These are phyloP conservation scores for Russula dissimulans DNA, from an alignment of 768 basidiomycete species.

Conservation along the genomic window DNA sequence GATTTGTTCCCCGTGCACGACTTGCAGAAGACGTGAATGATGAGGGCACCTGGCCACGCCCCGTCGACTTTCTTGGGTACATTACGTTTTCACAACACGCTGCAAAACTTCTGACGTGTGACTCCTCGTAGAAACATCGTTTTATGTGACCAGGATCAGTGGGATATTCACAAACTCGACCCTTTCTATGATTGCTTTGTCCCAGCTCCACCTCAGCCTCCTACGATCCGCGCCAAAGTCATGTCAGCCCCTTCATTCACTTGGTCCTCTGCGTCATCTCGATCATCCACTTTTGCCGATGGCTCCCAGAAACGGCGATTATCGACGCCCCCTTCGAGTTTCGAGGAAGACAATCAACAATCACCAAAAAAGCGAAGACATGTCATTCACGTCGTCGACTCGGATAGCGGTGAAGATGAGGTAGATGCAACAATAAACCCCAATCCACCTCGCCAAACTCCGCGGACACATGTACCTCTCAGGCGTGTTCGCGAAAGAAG, in stretches of 20 bases:
- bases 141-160: constrained; percentile 62
- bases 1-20: constrained; percentile 67
- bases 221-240: constrained; percentile 24
- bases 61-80: constrained; percentile 63
- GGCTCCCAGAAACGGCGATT: constrained; percentile 7
- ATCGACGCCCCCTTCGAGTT: constrained; percentile 15
- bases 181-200: constrained; percentile 62
- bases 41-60: constrained; percentile 65
- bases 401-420: constrained; percentile 31
- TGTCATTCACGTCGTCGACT: constrained; percentile 19
- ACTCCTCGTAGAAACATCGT: constrained; percentile 34
- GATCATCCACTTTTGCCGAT: constrained; percentile 1
- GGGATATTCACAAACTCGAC: constrained; percentile 82
- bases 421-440: constrained; percentile 42
- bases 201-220: constrained; percentile 22
- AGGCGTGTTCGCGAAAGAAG: constrained; percentile 13
- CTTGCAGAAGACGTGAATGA: constrained; percentile 46
- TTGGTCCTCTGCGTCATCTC: constrained; percentile 12
- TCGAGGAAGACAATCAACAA: constrained; percentile 1
- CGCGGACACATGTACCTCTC: constrained; percentile 11
- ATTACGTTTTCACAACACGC: constrained; percentile 20
- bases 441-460: neutral
- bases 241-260: constrained; percentile 4
- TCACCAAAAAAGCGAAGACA: constrained; percentile 15
- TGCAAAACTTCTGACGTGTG: neutral